Conservation (phyloP, 345 rosid genomes). For the Salix udensis region DNA sequence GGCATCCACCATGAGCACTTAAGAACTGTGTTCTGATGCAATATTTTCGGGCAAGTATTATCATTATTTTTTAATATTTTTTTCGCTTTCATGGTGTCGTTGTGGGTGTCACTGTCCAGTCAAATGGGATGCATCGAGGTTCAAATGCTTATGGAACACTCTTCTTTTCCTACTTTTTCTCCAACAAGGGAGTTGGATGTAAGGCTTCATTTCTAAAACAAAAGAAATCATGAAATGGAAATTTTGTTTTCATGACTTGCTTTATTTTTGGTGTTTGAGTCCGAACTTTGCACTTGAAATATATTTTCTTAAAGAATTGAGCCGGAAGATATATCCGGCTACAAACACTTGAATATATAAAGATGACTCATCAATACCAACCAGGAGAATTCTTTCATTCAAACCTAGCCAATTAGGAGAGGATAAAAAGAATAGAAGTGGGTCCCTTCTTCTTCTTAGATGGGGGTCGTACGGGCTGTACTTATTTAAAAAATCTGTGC, state of each 20-base stretch:
- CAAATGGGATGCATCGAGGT: neutral
- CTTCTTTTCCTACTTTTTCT: neutral
- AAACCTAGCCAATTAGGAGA: slow-evolving; percentile 1
- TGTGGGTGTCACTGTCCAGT: neutral
- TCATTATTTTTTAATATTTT: neutral
- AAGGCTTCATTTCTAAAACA: neutral
- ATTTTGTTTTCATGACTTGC: neutral
- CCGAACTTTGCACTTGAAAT: neutral
- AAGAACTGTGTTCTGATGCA: neutral
- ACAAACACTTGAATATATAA: neutral
- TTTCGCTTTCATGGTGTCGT: neutral
- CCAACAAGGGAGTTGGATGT: neutral
- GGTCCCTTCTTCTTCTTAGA: slow-evolving; percentile 6
- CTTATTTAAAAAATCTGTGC: slow-evolving; percentile 5
- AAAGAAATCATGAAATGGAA: neutral
- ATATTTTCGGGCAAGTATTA: neutral
- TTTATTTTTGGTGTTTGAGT: neutral
- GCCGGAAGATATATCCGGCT: neutral
- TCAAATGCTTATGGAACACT: neutral
- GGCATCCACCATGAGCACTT: neutral
- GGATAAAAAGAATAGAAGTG: neutral
- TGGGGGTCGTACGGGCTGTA: slow-evolving; percentile 30
- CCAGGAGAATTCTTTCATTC: neutral
- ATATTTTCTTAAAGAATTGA: neutral
- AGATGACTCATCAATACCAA: neutral